Conservation (phyloP, 768 basidiomycete species). For the Cytidiella melzeri region DNA sequence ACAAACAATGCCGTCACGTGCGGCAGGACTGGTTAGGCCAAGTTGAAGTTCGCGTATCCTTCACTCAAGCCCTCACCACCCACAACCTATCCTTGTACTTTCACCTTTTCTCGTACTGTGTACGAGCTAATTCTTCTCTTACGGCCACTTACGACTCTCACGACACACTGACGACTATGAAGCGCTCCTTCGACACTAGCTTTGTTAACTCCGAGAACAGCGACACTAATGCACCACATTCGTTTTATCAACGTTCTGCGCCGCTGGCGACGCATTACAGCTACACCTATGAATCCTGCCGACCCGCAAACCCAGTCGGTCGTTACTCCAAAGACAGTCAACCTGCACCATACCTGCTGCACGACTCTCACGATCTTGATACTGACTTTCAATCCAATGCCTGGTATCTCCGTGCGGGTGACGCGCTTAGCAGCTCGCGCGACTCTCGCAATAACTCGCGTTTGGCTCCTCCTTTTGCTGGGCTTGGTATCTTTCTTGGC, state of each 20-base stretch:
- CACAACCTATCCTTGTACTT: constrained; percentile 5
- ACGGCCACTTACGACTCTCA: constrained; percentile 11
- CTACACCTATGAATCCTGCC: constrained; percentile 2
- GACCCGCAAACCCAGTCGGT: neutral
- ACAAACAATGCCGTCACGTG: neutral
- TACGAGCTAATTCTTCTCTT: constrained; percentile 8
- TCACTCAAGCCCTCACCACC: neutral
- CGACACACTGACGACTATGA: constrained; percentile 11
- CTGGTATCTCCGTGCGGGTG: constrained; percentile 3
- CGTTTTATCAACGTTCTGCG: constrained; percentile 11
- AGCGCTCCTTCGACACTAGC: constrained; percentile 16
- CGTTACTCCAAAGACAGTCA: neutral
- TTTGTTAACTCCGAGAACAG: constrained; percentile 12
- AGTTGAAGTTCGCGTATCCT: neutral
- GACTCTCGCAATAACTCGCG: neutral
- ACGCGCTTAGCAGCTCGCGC: neutral
- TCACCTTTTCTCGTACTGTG: neutral
- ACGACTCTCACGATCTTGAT: neutral
- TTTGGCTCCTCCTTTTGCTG: constrained; percentile 7
- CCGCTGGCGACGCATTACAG: constrained; percentile 17
- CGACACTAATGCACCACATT: constrained; percentile 9
- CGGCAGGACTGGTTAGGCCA: neutral
- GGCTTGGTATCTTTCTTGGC: constrained; percentile 9
- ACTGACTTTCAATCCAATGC: constrained; percentile 12
- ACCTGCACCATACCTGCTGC: neutral